Percentiles rank a stretch among this genome's conserved stretches.
These are phyloP conservation scores for Cercospora canescens DNA, from an alignment of 2,329 filamentous ascomycete species.

Conservation along the genomic window DNA sequence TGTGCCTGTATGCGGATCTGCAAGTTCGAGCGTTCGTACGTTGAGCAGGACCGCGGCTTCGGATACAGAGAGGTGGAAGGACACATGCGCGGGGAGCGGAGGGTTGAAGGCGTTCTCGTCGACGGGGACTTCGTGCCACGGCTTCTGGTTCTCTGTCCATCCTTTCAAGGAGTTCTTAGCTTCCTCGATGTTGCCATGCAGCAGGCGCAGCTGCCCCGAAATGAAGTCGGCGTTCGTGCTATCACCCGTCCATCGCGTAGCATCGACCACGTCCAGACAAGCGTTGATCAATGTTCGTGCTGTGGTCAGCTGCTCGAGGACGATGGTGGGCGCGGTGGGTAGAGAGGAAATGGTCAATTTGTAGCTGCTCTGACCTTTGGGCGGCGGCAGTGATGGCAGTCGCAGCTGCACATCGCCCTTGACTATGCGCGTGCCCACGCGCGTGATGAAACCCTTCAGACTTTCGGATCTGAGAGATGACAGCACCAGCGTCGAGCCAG, in stretches of 20 bases:
- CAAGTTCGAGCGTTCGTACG: conserved; percentile 67
- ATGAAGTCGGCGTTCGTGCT: conserved; percentile 59
- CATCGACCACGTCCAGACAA: conserved; percentile 77
- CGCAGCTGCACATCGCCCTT: conserved; percentile 82
- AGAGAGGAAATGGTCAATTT: conserved; percentile 54
- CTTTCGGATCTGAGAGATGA: conserved; percentile 84
- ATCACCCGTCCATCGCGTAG: conserved; percentile 72
- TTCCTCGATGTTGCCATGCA: conserved; percentile 62
- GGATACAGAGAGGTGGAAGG: conserved; percentile 64
- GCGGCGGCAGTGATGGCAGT: conserved; percentile 65
- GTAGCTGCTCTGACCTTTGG: conserved; percentile 52
- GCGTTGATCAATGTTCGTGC: conserved; percentile 78
- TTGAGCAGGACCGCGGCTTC: conserved; percentile 59
- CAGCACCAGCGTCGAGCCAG: conserved; percentile 84
- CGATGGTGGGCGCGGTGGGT: conserved; percentile 57
- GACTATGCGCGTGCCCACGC: conserved; percentile 85
- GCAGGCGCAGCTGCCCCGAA: conserved; percentile 57
- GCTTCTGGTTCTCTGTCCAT: conserved; percentile 49
- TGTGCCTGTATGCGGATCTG: conserved; percentile 34
- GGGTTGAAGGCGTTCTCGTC: conserved; percentile 62
- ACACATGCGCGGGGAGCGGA: conserved; percentile 65
- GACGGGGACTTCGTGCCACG: conserved; percentile 58
- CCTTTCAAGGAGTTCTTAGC: conserved; percentile 62
- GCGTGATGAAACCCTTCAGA: conserved; percentile 89
- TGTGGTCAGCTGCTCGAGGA: conserved; percentile 68